Conservation (phyloP, 1,139 yeast species). For the Yamadazyma mexicana region DNA sequence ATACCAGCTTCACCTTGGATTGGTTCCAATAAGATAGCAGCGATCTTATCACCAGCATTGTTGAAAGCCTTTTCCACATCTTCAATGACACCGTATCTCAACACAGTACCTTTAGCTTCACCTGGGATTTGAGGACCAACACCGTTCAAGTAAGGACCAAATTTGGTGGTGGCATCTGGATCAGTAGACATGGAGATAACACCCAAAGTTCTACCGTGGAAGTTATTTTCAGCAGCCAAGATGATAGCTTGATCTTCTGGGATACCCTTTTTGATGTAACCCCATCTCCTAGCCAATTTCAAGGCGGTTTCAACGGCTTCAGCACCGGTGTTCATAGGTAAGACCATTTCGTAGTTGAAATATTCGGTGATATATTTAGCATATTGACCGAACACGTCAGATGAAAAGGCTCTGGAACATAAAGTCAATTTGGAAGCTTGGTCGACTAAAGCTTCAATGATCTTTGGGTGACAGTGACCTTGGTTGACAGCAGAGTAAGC, state of each 20-base stretch:
- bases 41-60: slow-evolving; percentile 86
- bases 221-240: slow-evolving; percentile 82
- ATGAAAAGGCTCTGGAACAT: slow-evolving; percentile 90
- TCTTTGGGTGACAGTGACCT: slow-evolving; percentile 97
- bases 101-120: slow-evolving; percentile 47
- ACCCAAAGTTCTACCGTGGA: slow-evolving; percentile 96
- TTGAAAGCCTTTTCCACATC: slow-evolving; percentile 83
- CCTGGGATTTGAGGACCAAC: slow-evolving; percentile 83
- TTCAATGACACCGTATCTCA: slow-evolving; percentile 80
- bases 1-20: slow-evolving; percentile 99
- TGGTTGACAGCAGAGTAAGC: slow-evolving; percentile 98
- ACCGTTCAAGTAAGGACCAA: slow-evolving; percentile 86
- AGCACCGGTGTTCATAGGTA: slow-evolving; percentile 99
- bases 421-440: slow-evolving; percentile 85
- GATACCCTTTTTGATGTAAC: slow-evolving; percentile 84
- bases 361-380: slow-evolving; percentile 88
- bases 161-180: slow-evolving; percentile 84
- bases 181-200: slow-evolving; percentile 96
- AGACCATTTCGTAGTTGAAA: slow-evolving; percentile 87
- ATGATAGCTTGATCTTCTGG: slow-evolving; percentile 82
- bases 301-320: slow-evolving; percentile 97
- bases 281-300: slow-evolving; percentile 97
- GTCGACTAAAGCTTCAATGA: slow-evolving; percentile 77
- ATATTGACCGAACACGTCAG: slow-evolving; percentile 82
- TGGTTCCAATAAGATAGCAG: slow-evolving; percentile 91